phyloP scores from a whole-genome alignment of 2,329 filamentous ascomycete species.

The Pseudodiploospora longispora region DNA sequence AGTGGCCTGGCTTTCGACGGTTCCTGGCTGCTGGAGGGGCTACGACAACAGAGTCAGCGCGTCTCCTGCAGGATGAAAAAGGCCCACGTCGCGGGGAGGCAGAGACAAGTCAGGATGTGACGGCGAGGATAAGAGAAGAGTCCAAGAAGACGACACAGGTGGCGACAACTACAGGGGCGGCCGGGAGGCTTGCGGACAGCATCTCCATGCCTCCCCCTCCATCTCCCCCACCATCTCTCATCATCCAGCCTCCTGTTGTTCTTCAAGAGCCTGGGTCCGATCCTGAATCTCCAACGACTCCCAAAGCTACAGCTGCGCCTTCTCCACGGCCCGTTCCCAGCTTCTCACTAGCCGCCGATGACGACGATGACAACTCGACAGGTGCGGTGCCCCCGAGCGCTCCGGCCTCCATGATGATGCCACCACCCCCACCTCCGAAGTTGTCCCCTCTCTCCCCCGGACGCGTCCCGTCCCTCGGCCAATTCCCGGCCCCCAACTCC shows the following conservation, averaged over 20 bases:
- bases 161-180: background rate
- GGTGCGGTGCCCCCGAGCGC: slow-evolving; percentile 1
- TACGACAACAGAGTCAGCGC: no score
- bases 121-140: slow-evolving; percentile 3
- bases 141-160: background rate
- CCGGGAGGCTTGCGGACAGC: slow-evolving; percentile 15
- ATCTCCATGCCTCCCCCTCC: slow-evolving; percentile 31
- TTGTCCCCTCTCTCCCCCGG: slow-evolving; percentile 13
- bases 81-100: background rate
- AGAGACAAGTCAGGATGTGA: background rate
- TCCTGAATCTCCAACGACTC: slow-evolving; percentile 39
- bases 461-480: slow-evolving; percentile 27
- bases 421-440: slow-evolving; percentile 18
- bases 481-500: slow-evolving; percentile 45
- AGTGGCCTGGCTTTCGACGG: slow-evolving; percentile 11
- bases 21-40: background rate
- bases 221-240: slow-evolving; percentile 19
- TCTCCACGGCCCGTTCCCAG: slow-evolving; percentile 30
- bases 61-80: slow-evolving; percentile 1
- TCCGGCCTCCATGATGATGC: slow-evolving; percentile 21
- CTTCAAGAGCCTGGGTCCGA: slow-evolving; percentile 13
- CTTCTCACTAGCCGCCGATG: slow-evolving; percentile 30
- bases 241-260: slow-evolving; percentile 6
- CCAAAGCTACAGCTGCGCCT: slow-evolving; percentile 33
- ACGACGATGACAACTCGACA: no score